Conservation (phyloP, 371 early-diverging fungal genomes). For the Mortierella sp. region DNA sequence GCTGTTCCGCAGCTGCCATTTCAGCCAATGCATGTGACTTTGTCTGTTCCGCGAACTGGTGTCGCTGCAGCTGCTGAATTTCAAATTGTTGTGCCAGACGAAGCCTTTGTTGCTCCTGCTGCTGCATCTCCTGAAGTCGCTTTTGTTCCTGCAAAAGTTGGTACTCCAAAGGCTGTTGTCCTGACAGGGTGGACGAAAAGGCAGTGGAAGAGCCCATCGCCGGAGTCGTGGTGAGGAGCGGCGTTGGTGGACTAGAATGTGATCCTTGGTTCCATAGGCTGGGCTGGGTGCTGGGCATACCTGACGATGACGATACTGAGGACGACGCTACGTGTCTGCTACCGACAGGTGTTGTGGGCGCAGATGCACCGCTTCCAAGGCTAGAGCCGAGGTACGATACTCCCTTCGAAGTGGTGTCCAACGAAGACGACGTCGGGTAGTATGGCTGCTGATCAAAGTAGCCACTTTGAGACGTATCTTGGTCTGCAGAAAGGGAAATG, state of each 20-base stretch:
- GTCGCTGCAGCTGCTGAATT: conserved; percentile 29
- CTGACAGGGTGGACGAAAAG: conserved; percentile 6
- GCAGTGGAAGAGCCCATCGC: conserved; percentile 5
- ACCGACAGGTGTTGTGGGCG: conserved; percentile 31
- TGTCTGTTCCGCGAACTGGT: conserved; percentile 16
- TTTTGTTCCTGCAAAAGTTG: conserved; percentile 33
- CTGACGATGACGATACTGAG: background rate
- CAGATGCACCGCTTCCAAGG: conserved; percentile 9
- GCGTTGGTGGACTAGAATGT: conserved; percentile 32
- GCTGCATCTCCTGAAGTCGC: conserved; percentile 17
- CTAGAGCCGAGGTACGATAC: background rate
- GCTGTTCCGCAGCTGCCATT: conserved; percentile 13
- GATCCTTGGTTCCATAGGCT: conserved; percentile 19
- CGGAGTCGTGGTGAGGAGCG: conserved; percentile 5
- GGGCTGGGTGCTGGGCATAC: conserved; percentile 7
- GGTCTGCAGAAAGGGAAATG: conserved; percentile 4
- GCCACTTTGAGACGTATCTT: background rate
- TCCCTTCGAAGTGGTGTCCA: conserved; percentile 2
- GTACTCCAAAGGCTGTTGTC: conserved; percentile 9
- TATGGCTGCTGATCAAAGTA: conserved; percentile 37
- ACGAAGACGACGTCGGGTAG: conserved; percentile 7
- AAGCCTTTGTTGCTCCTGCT: conserved; percentile 31
- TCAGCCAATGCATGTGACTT: conserved; percentile 11
- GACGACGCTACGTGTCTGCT: background rate
- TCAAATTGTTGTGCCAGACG: conserved; percentile 36